Evolutionary conservation across 2,329 filamentous ascomycete genomes (phyloP).

Genomic region (Amauroascus verrucosus): DNA sequence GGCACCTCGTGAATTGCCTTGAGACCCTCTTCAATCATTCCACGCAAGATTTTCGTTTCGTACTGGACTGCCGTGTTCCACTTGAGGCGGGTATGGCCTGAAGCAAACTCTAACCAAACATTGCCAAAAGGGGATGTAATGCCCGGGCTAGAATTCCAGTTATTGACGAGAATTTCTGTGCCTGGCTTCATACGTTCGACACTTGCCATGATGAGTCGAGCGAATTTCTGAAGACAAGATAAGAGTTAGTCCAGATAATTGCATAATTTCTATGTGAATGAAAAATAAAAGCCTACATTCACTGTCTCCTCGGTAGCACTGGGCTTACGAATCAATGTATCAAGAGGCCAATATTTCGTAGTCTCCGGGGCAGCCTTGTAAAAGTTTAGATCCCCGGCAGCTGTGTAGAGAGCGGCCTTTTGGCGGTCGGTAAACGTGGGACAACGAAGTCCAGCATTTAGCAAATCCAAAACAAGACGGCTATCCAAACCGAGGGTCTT

Average conservation of each 20-base stretch:
- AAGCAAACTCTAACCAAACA: constrained; percentile 16
- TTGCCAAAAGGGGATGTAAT: constrained; percentile 16
- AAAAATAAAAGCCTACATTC: constrained; percentile 19
- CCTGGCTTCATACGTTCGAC: constrained; percentile 9
- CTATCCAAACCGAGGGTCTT: constrained; percentile 32
- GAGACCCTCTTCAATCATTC: constrained; percentile 15
- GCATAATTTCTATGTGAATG: neutral
- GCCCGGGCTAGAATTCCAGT: constrained; percentile 13
- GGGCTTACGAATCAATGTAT: constrained; percentile 25
- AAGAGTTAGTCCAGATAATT: constrained; percentile 1
- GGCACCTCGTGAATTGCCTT: constrained; percentile 5
- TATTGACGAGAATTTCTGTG: constrained; percentile 12
- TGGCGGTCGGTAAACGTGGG: constrained; percentile 38
- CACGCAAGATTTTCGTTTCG: constrained; percentile 12
- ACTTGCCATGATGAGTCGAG: constrained; percentile 13
- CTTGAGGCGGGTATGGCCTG: constrained; percentile 12
- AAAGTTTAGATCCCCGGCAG: constrained; percentile 21
- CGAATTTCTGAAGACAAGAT: constrained; percentile 14
- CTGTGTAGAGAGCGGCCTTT: constrained; percentile 28
- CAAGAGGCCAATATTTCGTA: constrained; percentile 33
- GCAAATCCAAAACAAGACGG: constrained; percentile 31
- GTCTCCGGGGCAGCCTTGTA: constrained; percentile 18
- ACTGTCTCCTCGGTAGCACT: constrained; percentile 19
- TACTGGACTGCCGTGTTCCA: constrained; percentile 16
- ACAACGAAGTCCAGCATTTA: constrained; percentile 34